A percentile compares a stretch with the other conserved stretches of the same genome.
These are phyloP conservation scores for Beauveria caledonica DNA, from an alignment of 2,329 filamentous ascomycete species.

Conservation along the genomic window DNA sequence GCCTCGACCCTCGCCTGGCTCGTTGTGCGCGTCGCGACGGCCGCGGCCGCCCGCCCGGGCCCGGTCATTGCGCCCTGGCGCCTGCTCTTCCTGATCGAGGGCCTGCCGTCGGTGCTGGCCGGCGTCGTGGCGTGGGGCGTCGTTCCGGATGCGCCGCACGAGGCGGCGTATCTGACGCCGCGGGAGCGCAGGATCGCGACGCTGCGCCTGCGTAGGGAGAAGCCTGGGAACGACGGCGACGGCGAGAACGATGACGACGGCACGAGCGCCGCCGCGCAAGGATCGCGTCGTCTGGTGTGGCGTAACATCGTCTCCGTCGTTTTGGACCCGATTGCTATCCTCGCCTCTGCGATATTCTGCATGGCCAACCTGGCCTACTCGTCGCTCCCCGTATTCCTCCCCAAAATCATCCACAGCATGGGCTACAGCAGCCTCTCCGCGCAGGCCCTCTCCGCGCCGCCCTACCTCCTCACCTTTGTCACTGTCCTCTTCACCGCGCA, in stretches of 20 bases:
- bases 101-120: slow-evolving; percentile 72
- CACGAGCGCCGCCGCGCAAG: slow-evolving; percentile 12
- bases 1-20: slow-evolving; percentile 72
- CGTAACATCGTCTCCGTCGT: slow-evolving; percentile 52
- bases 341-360: slow-evolving; percentile 78
- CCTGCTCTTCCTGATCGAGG: slow-evolving; percentile 76
- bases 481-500: slow-evolving; percentile 64
- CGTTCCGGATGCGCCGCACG: slow-evolving; percentile 67
- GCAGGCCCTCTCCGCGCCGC: slow-evolving; percentile 73
- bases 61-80: slow-evolving; percentile 80
- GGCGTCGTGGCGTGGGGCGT: slow-evolving; percentile 65
- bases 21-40: slow-evolving; percentile 67
- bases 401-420: slow-evolving; percentile 71
- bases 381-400: slow-evolving; percentile 80
- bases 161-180: slow-evolving; percentile 52
- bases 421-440: slow-evolving; percentile 59
- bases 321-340: slow-evolving; percentile 60
- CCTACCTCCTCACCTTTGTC: slow-evolving; percentile 69
- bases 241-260: too few relatives aligned
- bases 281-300: slow-evolving; percentile 37
- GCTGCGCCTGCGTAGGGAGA: slow-evolving; percentile 53
- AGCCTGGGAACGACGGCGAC: slow-evolving; percentile 13
- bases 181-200: slow-evolving; percentile 63
- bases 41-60: slow-evolving; percentile 44
- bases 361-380: slow-evolving; percentile 81